phyloP scores from a whole-genome alignment of 2,329 filamentous ascomycete genomes.

The Polychaeton citri region DNA sequence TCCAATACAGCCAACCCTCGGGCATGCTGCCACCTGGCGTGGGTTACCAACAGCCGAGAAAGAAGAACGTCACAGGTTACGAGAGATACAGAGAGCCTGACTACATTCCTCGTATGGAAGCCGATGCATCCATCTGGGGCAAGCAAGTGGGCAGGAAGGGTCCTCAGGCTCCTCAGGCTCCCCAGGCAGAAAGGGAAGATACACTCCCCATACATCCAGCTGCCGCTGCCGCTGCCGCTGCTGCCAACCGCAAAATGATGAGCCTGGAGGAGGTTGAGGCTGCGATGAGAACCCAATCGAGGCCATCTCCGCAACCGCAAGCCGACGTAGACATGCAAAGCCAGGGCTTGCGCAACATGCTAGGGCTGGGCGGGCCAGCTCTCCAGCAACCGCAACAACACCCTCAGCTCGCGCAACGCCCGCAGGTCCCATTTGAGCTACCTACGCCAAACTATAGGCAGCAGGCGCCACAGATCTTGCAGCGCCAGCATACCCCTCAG shows the following conservation, averaged over 20 bases:
- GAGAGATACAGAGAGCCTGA: slow-evolving; percentile 80
- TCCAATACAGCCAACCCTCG: background rate
- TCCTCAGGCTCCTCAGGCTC: slow-evolving; percentile 17
- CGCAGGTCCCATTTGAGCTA: slow-evolving; percentile 25
- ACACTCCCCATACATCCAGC: slow-evolving; percentile 2
- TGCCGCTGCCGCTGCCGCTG: slow-evolving; percentile 16
- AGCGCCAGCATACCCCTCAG: slow-evolving; percentile 19
- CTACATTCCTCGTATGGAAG: slow-evolving; percentile 78
- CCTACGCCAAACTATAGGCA: slow-evolving; percentile 27
- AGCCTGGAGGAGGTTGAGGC: slow-evolving; percentile 95
- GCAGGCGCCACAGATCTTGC: slow-evolving; percentile 26
- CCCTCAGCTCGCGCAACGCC: slow-evolving; percentile 37
- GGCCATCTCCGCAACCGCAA: slow-evolving; percentile 17
- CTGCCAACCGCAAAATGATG: slow-evolving; percentile 63
- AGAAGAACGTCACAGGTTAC: slow-evolving; percentile 67
- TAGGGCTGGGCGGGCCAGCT: slow-evolving; percentile 14
- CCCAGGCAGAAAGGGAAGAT: slow-evolving; percentile 7
- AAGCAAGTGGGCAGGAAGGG: slow-evolving; percentile 48
- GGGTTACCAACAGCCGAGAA: slow-evolving; percentile 28
- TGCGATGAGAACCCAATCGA: slow-evolving; percentile 63
- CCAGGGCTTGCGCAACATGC: slow-evolving; percentile 21
- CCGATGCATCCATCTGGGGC: slow-evolving; percentile 88
- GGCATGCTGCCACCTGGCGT: background rate
- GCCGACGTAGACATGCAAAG: slow-evolving; percentile 13
- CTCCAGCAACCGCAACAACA: slow-evolving; percentile 20